Evolutionary conservation across 2,329 filamentous ascomycete species (phyloP), one percentile per base, ranked within the genome.

Genomic region (Coleophoma cylindrospora): DNA sequence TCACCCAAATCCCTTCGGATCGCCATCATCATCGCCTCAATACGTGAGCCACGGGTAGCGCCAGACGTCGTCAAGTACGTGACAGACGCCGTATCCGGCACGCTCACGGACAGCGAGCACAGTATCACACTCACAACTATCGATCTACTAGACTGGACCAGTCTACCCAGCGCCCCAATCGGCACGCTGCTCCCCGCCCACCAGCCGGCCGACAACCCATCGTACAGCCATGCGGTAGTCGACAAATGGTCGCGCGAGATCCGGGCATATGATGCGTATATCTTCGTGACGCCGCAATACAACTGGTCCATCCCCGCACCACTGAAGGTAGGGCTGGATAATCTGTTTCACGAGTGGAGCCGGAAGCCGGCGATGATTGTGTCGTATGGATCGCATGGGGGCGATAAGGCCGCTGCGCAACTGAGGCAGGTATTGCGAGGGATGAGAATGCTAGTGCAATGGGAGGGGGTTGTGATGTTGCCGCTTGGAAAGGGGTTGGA

Each of bases 241-340:
- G 14, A 38, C 7, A 38, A 17, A 15, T 74, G 71, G 71, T 68
- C 66, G 0, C 40, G 50, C 1, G 57, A 66, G 17, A 67, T 74
- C 40, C 49, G 53, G 0, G 52, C 57, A 9, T 64, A 66, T 50
- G 59, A 64, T 12, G 70, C 58, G 0, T 74, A 70, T 44, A 66
- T 74, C 47, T 72, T 74, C 49, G 58, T 73, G 6, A 66, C 65
- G 2, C 69, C 70, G 2, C 69, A 69, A 52, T 75, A 75, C 53
- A 75, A 76, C 59, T 74, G 67, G 66, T 66, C 69, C 3, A 66
- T 70, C 21, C 70, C 74, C 0, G 72, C 70, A 0, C 66, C 64
- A 15, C 46, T 75, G 12, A 76, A 76, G 60, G 75, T 73, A 50
- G 72, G 73, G 3, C 66, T 77, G 12, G 74, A 76, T 51, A 74